Percentiles rank a stretch among this genome's conserved stretches.
Evolutionary conservation across 768 basidiomycete species (phyloP).

Genomic region (Paxillus ammoniavirescens): DNA sequence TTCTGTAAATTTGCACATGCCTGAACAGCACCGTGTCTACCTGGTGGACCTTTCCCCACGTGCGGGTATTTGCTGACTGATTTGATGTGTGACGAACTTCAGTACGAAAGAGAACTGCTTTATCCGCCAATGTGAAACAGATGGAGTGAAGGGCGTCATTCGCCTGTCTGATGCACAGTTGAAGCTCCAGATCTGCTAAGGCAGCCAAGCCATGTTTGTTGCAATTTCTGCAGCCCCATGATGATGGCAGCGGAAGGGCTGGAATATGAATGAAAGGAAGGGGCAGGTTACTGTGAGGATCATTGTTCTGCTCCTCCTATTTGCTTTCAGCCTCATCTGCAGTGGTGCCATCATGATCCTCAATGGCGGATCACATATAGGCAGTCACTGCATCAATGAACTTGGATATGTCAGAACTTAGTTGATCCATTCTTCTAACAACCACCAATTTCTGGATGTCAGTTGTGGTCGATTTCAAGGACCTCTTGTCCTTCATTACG

Average conservation of each 20-base stretch:
- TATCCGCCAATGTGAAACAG: conserved; percentile 4
- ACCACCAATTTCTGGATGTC: background rate
- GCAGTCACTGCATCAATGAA: background rate
- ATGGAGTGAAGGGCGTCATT: conserved; percentile 15
- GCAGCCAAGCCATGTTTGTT: background rate
- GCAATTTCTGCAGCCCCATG: background rate
- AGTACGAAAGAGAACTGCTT: conserved; percentile 4
- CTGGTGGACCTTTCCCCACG: background rate
- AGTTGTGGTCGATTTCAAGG: background rate
- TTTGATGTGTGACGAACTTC: background rate
- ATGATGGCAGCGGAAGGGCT: background rate
- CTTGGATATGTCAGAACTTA: background rate
- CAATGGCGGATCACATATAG: background rate
- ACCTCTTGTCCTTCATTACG: background rate
- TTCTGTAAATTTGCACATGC: conserved; percentile 1
- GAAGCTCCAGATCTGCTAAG: conserved; percentile 5
- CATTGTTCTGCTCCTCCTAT: too few relatives aligned
- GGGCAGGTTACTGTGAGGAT: too few relatives aligned
- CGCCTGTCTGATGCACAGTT: conserved; percentile 10
- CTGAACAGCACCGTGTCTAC: background rate
- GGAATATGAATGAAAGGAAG: too few relatives aligned
- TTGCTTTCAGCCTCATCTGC: background rate
- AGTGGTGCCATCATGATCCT: background rate
- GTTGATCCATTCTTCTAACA: background rate
- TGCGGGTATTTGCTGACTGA: background rate